A percentile compares a stretch with the other conserved stretches of the same genome.
phyloP scores from a whole-genome alignment of 495 filamentous ascomycete species.

The Endocarpon pusillum region DNA sequence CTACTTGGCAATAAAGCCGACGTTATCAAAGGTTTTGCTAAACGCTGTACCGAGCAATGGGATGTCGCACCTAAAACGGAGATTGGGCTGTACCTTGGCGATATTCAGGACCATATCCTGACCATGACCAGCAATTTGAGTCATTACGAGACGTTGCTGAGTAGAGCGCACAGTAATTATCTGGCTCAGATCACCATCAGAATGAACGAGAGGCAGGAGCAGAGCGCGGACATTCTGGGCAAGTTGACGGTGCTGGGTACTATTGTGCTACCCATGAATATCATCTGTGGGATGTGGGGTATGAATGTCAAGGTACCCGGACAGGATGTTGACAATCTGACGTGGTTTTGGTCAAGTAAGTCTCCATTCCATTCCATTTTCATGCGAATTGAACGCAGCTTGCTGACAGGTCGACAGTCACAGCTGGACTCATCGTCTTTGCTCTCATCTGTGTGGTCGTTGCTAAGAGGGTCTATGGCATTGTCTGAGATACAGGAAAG shows the following conservation, averaged over 20 bases:
- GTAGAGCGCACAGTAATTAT: conserved; percentile 87
- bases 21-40: conserved; percentile 98
- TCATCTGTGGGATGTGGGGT: conserved; percentile 95
- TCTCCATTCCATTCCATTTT: conserved; percentile 1
- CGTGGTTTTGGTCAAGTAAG: conserved; percentile 49
- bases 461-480: conserved; percentile 63
- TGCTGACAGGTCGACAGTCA: conserved; percentile 32
- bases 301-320: conserved; percentile 97
- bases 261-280: conserved; percentile 94
- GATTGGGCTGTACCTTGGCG: conserved; percentile 87
- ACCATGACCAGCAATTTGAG: conserved; percentile 92
- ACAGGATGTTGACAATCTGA: conserved; percentile 48
- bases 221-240: conserved; percentile 83
- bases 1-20: conserved; percentile 94
- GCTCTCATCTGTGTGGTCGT: conserved; percentile 60
- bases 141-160: conserved; percentile 94
- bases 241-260: conserved; percentile 93
- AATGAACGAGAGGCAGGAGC: conserved; percentile 94
- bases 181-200: conserved; percentile 87
- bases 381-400: conserved; percentile 3
- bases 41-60: conserved; percentile 96
- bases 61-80: conserved; percentile 87
- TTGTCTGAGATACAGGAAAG: conserved; percentile 33
- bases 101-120: conserved; percentile 97
- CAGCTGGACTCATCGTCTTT: conserved; percentile 58